Percentiles rank a stretch among this genome's conserved stretches.
Conservation (phyloP, 306 rosid genomes). For the Inga oerstediana region DNA sequence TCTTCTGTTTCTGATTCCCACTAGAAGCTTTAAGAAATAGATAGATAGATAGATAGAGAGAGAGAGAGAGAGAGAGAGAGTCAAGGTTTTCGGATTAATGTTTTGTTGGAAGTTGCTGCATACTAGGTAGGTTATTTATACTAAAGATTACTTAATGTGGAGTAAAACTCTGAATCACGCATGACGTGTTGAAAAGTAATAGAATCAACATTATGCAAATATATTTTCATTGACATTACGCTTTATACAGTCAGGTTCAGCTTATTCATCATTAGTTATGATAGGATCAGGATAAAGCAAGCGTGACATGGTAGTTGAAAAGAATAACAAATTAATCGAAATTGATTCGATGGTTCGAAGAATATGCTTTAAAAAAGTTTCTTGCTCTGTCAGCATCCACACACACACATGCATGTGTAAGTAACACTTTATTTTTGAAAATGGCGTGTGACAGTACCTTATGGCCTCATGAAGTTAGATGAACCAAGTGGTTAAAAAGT, state of each 20-base stretch:
- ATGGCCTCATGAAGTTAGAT: background rate
- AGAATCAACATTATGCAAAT: background rate
- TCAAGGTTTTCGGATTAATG: background rate
- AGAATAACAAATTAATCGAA: background rate
- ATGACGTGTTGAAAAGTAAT: background rate
- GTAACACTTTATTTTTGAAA: background rate
- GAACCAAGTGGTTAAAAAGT: background rate
- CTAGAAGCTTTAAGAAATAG: background rate
- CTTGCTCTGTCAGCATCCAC: background rate
- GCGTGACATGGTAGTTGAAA: background rate
- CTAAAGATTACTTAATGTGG: background rate
- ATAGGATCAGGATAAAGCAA: slow-evolving; percentile 13
- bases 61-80: background rate
- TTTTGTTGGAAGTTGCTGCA: background rate
- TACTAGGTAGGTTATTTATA: background rate
- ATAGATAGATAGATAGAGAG: background rate
- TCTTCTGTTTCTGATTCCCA: background rate
- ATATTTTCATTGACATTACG: background rate
- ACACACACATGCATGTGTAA: background rate
- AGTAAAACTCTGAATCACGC: background rate
- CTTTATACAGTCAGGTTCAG: background rate
- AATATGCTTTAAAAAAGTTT: too few species aligned
- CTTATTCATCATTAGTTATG: background rate
- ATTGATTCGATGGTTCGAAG: too few species aligned
- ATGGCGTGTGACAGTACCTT: background rate